Percentiles rank a stretch among this genome's conserved stretches.
These are phyloP conservation scores for Lasiosphaeriaceae sp. DNA, from an alignment of 495 filamentous ascomycete species.

Conservation along the genomic window DNA sequence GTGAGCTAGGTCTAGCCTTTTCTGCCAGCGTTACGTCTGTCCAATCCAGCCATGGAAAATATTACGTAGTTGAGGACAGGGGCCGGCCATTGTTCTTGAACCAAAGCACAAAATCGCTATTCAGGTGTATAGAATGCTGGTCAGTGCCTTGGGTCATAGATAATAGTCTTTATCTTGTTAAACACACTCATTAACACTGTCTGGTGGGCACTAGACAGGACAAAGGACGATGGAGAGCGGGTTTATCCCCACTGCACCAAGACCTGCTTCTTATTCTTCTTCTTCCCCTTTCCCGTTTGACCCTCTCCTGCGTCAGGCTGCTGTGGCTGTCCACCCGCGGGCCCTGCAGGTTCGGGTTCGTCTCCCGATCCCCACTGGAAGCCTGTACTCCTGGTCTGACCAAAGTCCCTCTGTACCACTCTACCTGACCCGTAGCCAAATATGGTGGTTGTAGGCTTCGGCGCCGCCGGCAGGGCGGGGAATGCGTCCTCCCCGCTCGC, in stretches of 20 bases:
- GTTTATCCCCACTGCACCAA: slow-evolving; percentile 54
- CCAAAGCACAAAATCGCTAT: too few relatives aligned
- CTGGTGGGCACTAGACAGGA: too few relatives aligned
- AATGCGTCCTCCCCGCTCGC: slow-evolving; percentile 57
- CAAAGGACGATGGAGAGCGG: too few relatives aligned
- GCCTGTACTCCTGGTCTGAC: slow-evolving; percentile 33
- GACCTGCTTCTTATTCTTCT: slow-evolving; percentile 80
- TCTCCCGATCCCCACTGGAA: slow-evolving; percentile 34
- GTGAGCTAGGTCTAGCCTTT: too few relatives aligned
- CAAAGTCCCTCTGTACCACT: slow-evolving; percentile 63
- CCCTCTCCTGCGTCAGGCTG: slow-evolving; percentile 17
- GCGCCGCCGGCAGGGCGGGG: slow-evolving; percentile 73
- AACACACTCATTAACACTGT: too few relatives aligned
- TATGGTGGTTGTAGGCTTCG: slow-evolving; percentile 74
- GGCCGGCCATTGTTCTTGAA: too few relatives aligned
- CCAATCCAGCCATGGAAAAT: too few relatives aligned
- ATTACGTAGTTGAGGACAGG: too few relatives aligned
- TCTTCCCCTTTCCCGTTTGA: slow-evolving; percentile 50
- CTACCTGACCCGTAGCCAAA: slow-evolving; percentile 70
- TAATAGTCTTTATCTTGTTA: too few relatives aligned
- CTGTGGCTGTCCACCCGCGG: neutral
- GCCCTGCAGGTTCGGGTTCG: neutral
- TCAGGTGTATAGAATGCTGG: too few relatives aligned
- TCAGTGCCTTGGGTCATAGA: too few relatives aligned
- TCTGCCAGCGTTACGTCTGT: too few relatives aligned